Evolutionary conservation across 768 basidiomycete genomes (phyloP).

Genomic region (Lactarius trivialis): DNA sequence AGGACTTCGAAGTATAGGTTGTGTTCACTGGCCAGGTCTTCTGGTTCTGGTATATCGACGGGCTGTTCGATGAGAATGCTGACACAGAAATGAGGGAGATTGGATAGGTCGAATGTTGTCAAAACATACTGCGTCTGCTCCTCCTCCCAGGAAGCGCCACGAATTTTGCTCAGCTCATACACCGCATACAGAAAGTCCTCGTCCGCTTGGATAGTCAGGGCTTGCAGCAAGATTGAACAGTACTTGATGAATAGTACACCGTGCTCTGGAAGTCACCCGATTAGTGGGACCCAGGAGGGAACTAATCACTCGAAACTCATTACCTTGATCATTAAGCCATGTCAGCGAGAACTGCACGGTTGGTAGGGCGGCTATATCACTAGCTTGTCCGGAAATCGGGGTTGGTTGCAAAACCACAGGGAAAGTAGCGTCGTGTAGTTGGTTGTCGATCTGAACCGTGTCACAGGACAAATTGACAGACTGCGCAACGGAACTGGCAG

Average conservation of each 20-base stretch:
- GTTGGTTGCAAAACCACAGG: constrained; percentile 95
- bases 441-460: constrained; percentile 93
- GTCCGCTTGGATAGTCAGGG: constrained; percentile 92
- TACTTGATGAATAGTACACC: constrained; percentile 98
- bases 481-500: constrained; percentile 70
- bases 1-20: constrained; percentile 94
- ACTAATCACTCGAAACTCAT: constrained; percentile 14
- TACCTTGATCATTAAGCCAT: constrained; percentile 91
- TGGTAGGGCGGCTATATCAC: constrained; percentile 74
- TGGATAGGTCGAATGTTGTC: constrained; percentile 5
- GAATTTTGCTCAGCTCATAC: constrained; percentile 86
- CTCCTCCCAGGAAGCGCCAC: constrained; percentile 86
- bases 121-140: constrained; percentile 61
- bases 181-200: constrained; percentile 93
- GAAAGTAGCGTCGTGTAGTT: constrained; percentile 91
- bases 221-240: constrained; percentile 88
- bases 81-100: constrained; percentile 15
- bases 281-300: constrained; percentile 5
- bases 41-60: constrained; percentile 65
- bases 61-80: constrained; percentile 71
- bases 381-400: constrained; percentile 69
- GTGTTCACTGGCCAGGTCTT: constrained; percentile 54
- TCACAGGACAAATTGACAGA: constrained; percentile 75
- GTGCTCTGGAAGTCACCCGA: constrained; percentile 53
- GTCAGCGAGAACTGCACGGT: constrained; percentile 84